Base-by-base conservation (phyloP, 768 basidiomycete genomes). In the Mrakia gelida region DNA sequence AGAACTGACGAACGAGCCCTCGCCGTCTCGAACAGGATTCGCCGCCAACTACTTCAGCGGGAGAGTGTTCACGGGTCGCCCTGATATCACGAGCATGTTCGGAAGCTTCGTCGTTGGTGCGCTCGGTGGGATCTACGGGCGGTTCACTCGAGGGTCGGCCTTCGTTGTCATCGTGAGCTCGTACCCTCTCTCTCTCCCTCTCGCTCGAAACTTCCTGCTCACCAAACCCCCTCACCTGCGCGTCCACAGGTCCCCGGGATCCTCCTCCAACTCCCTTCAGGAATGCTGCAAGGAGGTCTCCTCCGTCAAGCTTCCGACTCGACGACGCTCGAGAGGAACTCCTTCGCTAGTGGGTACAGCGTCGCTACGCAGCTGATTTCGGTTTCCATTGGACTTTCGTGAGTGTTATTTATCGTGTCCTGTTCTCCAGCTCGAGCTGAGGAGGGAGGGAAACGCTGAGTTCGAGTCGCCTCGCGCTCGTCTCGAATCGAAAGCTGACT, bases 41-140 rank as follows among this genome's bases (percentile, higher is more conserved):
- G 8, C 89, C 23, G 89, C 89, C 61, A 95, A 93, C 83, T 89
- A 92, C 82, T 92, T 85, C 79, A 82, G 90, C 3, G 88, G 82
- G 43, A 87, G 87, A 82, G 83, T 83, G 3, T 92, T 93, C 82
- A 85, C 86, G 43, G 88, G 88, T 79, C 90, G 92, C 82, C 88
- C 87, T 75, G 92, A 95, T 82, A 90, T 94, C 82, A 90, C 88
- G 41, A 90, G 92, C 7, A 92, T 92, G 23, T 59, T 71, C 70
- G n/a, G 91, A 21, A 90, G 91, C 2, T 92, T 95, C 81, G 90
- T 91, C 0, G 92, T 94, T 61, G 92, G 93, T 9, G 85, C 93
- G 75, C 86, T 93, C 65, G 88, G 92, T 38, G 93, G 93, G 82
- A 62, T 93, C 9, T 94, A 92, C 80, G 91, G 90, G 2, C 88